Percentiles rank a stretch among this genome's conserved stretches.
Conservation (phyloP, 345 rosid genomes). For the Eucalyptus virginea region DNA sequence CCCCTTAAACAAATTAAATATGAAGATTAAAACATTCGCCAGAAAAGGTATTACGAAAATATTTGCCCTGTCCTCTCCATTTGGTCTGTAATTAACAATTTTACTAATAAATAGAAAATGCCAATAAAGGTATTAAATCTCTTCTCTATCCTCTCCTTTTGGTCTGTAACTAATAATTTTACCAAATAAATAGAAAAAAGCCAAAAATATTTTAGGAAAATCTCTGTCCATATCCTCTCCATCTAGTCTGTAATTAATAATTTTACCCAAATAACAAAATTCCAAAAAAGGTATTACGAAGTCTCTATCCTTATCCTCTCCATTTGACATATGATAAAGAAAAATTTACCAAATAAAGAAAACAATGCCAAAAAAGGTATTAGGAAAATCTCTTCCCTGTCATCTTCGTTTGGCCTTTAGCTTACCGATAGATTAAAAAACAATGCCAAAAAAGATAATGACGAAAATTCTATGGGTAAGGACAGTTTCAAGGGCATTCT, state of each 20-base stretch:
- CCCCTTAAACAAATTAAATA: background rate
- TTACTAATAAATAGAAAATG: background rate
- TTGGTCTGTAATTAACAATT: background rate
- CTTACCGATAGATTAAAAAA: too few relatives aligned
- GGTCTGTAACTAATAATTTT: background rate
- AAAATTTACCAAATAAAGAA: background rate
- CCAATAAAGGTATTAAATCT: background rate
- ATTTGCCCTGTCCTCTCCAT: background rate
- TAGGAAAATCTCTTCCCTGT: too few relatives aligned
- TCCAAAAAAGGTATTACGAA: background rate
- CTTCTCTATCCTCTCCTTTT: background rate
- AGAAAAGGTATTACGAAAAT: background rate
- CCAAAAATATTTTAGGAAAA: background rate
- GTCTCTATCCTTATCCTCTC: background rate
- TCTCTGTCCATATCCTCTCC: background rate
- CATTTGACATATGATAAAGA: background rate
- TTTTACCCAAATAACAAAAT: background rate
- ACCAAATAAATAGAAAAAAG: background rate
- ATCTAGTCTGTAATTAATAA: background rate
- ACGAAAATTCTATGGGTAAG: background rate
- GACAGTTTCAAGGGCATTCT: background rate
- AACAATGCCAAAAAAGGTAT: too few relatives aligned
- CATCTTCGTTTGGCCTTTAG: too few relatives aligned
- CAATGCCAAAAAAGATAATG: background rate
- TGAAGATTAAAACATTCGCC: background rate